Conservation (phyloP, 2,329 filamentous ascomycete species). For the Paracoccidioides brasiliensis region DNA sequence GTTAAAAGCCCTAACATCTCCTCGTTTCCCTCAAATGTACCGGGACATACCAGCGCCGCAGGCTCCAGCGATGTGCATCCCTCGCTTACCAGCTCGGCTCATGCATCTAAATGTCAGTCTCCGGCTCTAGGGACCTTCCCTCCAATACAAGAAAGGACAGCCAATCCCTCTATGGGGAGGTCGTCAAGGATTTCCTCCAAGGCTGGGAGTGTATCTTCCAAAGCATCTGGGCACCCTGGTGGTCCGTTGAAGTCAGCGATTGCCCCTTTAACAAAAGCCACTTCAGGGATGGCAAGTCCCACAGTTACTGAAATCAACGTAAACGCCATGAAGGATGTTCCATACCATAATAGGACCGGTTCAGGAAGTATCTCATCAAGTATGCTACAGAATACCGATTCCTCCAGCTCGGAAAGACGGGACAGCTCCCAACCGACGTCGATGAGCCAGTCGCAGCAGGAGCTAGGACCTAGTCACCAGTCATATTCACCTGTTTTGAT, state of each 20-base stretch:
- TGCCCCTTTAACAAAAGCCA: constrained; percentile 24
- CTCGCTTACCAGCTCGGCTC: constrained; percentile 20
- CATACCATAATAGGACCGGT: constrained; percentile 19
- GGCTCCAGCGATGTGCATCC: constrained; percentile 12
- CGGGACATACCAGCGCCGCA: constrained; percentile 3
- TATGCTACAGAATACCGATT: constrained; percentile 19
- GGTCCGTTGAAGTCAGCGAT: constrained; percentile 27
- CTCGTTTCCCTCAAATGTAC: constrained; percentile 16
- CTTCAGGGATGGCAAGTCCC: constrained; percentile 28
- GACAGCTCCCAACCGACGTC: constrained; percentile 19
- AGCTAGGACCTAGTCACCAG: constrained; percentile 15
- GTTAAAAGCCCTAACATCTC: constrained; percentile 19
- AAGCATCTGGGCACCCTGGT: constrained; percentile 26
- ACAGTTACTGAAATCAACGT: constrained; percentile 35
- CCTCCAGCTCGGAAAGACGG: constrained; percentile 18
- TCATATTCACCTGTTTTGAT: constrained; percentile 24
- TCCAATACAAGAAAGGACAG: constrained; percentile 17
- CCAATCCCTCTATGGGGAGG: constrained; percentile 16
- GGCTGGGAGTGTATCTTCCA: constrained; percentile 30
- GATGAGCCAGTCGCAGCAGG: constrained; percentile 20
- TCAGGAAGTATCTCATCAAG: constrained; percentile 21
- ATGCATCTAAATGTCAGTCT: constrained; percentile 27
- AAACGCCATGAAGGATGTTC: constrained; percentile 22
- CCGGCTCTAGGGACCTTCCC: constrained; percentile 22
- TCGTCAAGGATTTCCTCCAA: constrained; percentile 30